A percentile compares a stretch with the other conserved stretches of the same genome.
phyloP scores from a whole-genome alignment of 2,329 filamentous ascomycete genomes.

The Tolypocladium nubicola region DNA sequence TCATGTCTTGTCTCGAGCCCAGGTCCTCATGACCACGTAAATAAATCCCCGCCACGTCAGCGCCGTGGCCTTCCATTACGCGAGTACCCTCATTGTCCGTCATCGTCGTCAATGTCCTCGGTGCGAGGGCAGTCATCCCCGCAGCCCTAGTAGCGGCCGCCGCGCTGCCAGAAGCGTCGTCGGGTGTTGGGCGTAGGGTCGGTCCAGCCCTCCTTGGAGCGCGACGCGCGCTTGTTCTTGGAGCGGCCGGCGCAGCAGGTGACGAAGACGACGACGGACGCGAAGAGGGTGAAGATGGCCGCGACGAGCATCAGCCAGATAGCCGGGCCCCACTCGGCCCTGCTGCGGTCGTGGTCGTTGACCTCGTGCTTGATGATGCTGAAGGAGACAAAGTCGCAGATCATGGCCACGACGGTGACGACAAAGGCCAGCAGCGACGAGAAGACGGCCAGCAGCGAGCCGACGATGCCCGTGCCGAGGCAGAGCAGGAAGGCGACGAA shows the following conservation, averaged over 20 bases:
- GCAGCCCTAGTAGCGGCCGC: background rate
- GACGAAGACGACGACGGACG: slow-evolving; percentile 46
- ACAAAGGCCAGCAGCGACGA: slow-evolving; percentile 40
- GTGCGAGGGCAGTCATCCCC: background rate
- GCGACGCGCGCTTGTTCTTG: slow-evolving; percentile 15
- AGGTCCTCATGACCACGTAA: no score
- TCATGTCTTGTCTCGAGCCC: background rate
- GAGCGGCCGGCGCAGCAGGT: slow-evolving; percentile 47
- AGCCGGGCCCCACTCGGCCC: slow-evolving; percentile 40
- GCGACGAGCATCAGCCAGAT: slow-evolving; percentile 50
- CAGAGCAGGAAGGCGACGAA: slow-evolving; percentile 50
- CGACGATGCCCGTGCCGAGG: slow-evolving; percentile 39
- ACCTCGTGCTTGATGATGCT: slow-evolving; percentile 41
- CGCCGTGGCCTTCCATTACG: background rate
- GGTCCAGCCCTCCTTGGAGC: slow-evolving; percentile 16
- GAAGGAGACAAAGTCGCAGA: slow-evolving; percentile 49
- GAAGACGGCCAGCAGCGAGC: slow-evolving; percentile 39
- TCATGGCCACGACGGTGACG: slow-evolving; percentile 35
- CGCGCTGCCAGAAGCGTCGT: slow-evolving; percentile 9
- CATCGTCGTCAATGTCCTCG: background rate
- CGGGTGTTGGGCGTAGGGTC: slow-evolving; percentile 4
- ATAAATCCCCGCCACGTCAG: background rate
- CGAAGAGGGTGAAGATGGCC: slow-evolving; percentile 43
- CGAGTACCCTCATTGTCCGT: background rate
- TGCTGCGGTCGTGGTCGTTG: slow-evolving; percentile 34